Conservation (phyloP, 306 rosid genomes). For the Lathyrus aphaca region DNA sequence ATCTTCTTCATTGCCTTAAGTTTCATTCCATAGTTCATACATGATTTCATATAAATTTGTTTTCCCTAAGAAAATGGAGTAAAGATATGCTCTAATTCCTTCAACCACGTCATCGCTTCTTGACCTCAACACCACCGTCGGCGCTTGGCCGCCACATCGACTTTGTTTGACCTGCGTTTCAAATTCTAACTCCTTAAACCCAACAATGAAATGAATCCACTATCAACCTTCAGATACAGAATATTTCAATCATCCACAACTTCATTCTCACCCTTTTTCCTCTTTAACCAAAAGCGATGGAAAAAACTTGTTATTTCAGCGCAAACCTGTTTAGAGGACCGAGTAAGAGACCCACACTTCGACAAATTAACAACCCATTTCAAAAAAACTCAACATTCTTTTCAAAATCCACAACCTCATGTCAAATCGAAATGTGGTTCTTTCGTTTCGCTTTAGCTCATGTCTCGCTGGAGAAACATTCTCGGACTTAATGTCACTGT, state of each 20-base stretch:
- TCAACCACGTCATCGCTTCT: too few relatives aligned
- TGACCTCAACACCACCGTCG: too few relatives aligned
- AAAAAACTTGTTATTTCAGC: conserved; percentile 62
- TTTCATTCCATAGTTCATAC: too few relatives aligned
- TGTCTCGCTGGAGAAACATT: conserved; percentile 71
- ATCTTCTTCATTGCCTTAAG: too few relatives aligned
- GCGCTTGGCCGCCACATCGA: too few relatives aligned
- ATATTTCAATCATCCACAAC: background rate
- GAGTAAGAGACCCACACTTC: conserved; percentile 60
- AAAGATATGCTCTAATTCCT: too few relatives aligned
- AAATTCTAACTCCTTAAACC: too few relatives aligned
- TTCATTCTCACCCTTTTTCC: conserved; percentile 22
- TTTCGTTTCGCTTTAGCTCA: conserved; percentile 64
- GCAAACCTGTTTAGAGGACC: conserved; percentile 69
- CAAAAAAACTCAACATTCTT: conserved; percentile 51
- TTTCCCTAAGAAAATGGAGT: too few relatives aligned
- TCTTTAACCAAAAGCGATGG: conserved; percentile 65
- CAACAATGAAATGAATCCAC: conserved; percentile 42
- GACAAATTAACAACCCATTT: conserved; percentile 57
- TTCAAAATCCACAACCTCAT: conserved; percentile 53
- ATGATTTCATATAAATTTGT: too few relatives aligned
- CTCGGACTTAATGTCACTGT: conserved; percentile 52
- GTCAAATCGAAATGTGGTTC: conserved; percentile 61
- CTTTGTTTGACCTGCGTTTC: too few relatives aligned
- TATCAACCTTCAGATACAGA: conserved; percentile 30